Conservation (phyloP, 2,329 filamentous ascomycete genomes). For the Diplodia mutila region DNA sequence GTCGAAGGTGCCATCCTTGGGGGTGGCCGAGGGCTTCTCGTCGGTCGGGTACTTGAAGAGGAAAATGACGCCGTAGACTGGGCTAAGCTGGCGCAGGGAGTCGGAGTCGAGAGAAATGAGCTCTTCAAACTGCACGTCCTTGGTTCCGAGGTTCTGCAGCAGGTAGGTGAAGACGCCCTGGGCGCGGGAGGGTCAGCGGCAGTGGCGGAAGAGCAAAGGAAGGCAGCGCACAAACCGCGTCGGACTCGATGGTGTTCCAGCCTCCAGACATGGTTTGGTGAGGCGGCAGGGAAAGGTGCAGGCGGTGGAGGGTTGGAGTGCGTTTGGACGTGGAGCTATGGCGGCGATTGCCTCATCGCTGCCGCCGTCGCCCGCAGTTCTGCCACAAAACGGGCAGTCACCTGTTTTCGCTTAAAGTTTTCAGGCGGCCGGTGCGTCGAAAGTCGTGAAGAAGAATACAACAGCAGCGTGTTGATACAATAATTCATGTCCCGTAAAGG, state of each 20-base stretch:
- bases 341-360: slow-evolving; percentile 19
- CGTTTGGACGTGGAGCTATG: slow-evolving; percentile 15
- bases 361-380: slow-evolving; percentile 2
- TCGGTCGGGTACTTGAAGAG: slow-evolving; percentile 94
- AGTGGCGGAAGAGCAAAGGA: background rate
- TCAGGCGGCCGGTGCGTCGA: no score
- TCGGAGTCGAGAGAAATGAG: slow-evolving; percentile 85
- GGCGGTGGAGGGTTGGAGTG: background rate
- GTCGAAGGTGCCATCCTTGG: slow-evolving; percentile 83
- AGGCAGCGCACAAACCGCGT: slow-evolving; percentile 69
- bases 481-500: no score
- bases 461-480: no score
- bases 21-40: slow-evolving; percentile 64
- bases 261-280: slow-evolving; percentile 59
- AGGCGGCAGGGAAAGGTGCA: background rate
- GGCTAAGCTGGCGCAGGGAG: slow-evolving; percentile 67
- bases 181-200: background rate
- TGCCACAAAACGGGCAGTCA: slow-evolving; percentile 1
- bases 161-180: slow-evolving; percentile 97
- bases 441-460: no score
- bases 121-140: slow-evolving; percentile 96
- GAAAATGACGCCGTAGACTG: slow-evolving; percentile 95
- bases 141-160: slow-evolving; percentile 87
- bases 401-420: no score
- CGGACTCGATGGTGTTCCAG: slow-evolving; percentile 98